Conservation (phyloP, 129 eudicot species). For the Tagetes erecta region DNA sequence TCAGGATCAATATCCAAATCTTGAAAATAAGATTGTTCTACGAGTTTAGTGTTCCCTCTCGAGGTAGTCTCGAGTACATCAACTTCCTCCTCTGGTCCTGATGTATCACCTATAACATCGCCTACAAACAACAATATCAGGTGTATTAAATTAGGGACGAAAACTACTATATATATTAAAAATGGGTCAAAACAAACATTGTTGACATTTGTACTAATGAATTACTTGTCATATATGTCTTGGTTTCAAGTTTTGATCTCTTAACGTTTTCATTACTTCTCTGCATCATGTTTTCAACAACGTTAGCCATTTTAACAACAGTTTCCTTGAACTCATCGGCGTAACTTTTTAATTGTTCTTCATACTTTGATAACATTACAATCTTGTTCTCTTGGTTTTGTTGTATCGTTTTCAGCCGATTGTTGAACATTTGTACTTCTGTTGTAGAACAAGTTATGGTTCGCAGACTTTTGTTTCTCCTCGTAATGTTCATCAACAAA, state of each 20-base stretch:
- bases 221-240: conserved; percentile 1
- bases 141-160: background rate
- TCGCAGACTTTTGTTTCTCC: conserved; percentile 12
- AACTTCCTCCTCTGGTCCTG: background rate
- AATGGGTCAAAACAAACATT: background rate
- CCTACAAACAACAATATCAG: background rate
- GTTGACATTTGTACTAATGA: background rate
- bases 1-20: conserved; percentile 1
- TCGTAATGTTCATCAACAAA: conserved; percentile 16
- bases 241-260: background rate
- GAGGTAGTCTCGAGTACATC: conserved; percentile 2
- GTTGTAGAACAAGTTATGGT: background rate
- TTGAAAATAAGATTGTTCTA: background rate
- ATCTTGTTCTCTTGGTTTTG: conserved; percentile 25
- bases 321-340: conserved; percentile 9
- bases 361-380: background rate
- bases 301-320: conserved; percentile 14
- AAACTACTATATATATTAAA: background rate
- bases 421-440: conserved; percentile 14
- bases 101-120: background rate
- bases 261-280: conserved; percentile 10
- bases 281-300: conserved; percentile 14
- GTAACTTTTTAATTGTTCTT: conserved; percentile 11
- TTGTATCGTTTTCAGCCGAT: conserved; percentile 12
- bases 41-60: background rate